These are phyloP conservation scores for Fusarium cicatricum DNA, from an alignment of 2,329 filamentous ascomycete genomes.

Conservation along the genomic window DNA sequence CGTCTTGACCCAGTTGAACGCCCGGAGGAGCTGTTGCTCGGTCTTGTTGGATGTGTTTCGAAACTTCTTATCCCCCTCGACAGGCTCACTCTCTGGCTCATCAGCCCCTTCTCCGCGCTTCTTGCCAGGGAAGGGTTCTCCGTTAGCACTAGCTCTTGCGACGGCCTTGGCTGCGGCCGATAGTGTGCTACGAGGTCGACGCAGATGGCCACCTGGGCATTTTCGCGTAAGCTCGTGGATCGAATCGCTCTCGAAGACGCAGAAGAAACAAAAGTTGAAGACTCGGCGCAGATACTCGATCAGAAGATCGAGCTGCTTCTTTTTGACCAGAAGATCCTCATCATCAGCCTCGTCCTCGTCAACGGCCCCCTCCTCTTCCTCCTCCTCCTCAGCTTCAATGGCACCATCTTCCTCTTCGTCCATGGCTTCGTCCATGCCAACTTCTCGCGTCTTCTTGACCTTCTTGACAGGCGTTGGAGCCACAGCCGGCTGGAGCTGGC, in stretches of 20 bases:
- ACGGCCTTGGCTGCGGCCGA: conserved; percentile 85
- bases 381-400: conserved; percentile 79
- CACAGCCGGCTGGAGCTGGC: conserved; percentile 75
- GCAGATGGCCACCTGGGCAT: conserved; percentile 96
- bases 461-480: conserved; percentile 64
- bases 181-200: conserved; percentile 85
- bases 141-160: conserved; percentile 82
- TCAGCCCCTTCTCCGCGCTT: conserved; percentile 73
- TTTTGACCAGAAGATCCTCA: conserved; percentile 87
- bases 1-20: conserved; percentile 98
- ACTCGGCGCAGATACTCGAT: conserved; percentile 97
- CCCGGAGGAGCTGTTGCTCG: conserved; percentile 90
- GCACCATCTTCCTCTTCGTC: conserved; percentile 72
- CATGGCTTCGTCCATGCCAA: conserved; percentile 68
- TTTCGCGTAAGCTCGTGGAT: conserved; percentile 95
- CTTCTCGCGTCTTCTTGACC: conserved; percentile 66
- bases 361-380: conserved; percentile 80
- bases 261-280: conserved; percentile 99
- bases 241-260: conserved; percentile 97
- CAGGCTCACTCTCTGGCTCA: conserved; percentile 61
- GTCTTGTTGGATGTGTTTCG: conserved; percentile 75
- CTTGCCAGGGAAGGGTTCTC: conserved; percentile 84
- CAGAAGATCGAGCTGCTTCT: conserved; percentile 95
- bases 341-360: conserved; percentile 90
- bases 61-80: conserved; percentile 74